Conservation (phyloP, 495 filamentous ascomycete species). For the Penicillium pulvis region DNA sequence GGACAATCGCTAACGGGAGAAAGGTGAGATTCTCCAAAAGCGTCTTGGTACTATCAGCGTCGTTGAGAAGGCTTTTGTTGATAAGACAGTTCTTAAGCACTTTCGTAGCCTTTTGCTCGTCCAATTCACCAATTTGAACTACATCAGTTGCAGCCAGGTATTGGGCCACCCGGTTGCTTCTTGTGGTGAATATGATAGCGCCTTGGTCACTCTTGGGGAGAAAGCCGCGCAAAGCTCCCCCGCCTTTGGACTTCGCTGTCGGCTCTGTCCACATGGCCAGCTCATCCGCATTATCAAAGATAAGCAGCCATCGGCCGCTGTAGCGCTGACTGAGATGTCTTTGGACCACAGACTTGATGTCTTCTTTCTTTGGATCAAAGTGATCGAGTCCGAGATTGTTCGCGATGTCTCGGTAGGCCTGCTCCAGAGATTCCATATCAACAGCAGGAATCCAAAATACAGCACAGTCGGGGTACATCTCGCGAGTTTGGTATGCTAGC, state of each 20-base stretch:
- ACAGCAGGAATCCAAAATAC: conserved; percentile 53
- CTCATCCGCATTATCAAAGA: conserved; percentile 47
- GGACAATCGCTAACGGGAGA: conserved; percentile 45
- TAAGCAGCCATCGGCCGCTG: conserved; percentile 39
- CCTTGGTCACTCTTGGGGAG: conserved; percentile 34
- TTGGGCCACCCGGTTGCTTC: conserved; percentile 30
- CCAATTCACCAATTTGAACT: conserved; percentile 29
- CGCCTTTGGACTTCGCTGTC: neutral
- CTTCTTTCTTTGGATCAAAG: neutral
- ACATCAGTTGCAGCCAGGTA: conserved; percentile 23
- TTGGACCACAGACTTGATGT: conserved; percentile 27
- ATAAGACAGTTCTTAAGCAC: conserved; percentile 31
- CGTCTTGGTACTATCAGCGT: conserved; percentile 8
- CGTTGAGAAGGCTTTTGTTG: conserved; percentile 22
- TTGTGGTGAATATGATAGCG: conserved; percentile 41
- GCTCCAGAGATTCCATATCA: conserved; percentile 42
- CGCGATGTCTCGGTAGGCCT: conserved; percentile 47
- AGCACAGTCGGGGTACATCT: conserved; percentile 39
- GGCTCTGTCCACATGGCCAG: conserved; percentile 29
- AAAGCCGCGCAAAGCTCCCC: conserved; percentile 14
- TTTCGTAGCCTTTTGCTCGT: conserved; percentile 19
- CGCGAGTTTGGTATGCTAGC: conserved; percentile 42
- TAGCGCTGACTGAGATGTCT: conserved; percentile 27
- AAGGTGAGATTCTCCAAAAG: conserved; percentile 32
- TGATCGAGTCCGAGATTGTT: conserved; percentile 17